Percentiles rank a stretch among this genome's conserved stretches.
phyloP scores from a whole-genome alignment of 805 yeast genomes.

The Torulaspora maleeae region DNA sequence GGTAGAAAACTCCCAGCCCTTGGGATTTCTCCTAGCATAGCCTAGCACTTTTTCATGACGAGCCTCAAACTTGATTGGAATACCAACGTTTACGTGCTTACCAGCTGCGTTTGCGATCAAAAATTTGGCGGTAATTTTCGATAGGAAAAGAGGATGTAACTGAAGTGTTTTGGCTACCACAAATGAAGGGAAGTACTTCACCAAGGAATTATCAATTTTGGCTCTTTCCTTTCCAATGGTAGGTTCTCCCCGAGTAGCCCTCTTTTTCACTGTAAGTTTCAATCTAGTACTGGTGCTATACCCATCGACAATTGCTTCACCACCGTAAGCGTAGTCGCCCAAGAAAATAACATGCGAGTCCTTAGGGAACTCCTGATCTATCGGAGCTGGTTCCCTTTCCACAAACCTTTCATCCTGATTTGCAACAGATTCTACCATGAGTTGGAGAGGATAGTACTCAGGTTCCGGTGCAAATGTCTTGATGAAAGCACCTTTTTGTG shows the following conservation, averaged over 20 bases:
- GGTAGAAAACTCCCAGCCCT: slow-evolving; percentile 80
- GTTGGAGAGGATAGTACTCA: slow-evolving; percentile 68
- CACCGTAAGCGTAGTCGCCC: slow-evolving; percentile 85
- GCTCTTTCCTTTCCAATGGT: slow-evolving; percentile 59
- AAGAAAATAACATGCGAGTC: slow-evolving; percentile 69
- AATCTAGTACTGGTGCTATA: slow-evolving; percentile 46
- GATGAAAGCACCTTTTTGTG: slow-evolving; percentile 64
- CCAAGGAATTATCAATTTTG: slow-evolving; percentile 47
- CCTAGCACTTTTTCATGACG: slow-evolving; percentile 82
- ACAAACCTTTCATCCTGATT: slow-evolving; percentile 70
- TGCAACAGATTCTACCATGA: slow-evolving; percentile 68
- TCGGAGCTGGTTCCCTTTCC: slow-evolving; percentile 69
- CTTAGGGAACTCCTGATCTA: slow-evolving; percentile 76
- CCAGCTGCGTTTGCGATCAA: slow-evolving; percentile 52
- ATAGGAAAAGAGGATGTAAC: slow-evolving; percentile 60
- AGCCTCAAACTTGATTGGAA: slow-evolving; percentile 78
- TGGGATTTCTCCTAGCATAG: slow-evolving; percentile 59
- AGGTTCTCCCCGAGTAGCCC: slow-evolving; percentile 51
- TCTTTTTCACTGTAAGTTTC: slow-evolving; percentile 50
- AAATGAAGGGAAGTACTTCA: slow-evolving; percentile 60
- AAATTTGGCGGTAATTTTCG: slow-evolving; percentile 71
- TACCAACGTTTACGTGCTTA: slow-evolving; percentile 64
- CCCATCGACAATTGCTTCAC: slow-evolving; percentile 64
- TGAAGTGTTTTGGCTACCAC: slow-evolving; percentile 56
- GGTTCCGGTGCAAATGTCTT: slow-evolving; percentile 59